Evolutionary conservation across 208 protist species (phyloP), one percentile per base, ranked within the genome.

Genomic region (Acanthamoeba castellanii): DNA sequence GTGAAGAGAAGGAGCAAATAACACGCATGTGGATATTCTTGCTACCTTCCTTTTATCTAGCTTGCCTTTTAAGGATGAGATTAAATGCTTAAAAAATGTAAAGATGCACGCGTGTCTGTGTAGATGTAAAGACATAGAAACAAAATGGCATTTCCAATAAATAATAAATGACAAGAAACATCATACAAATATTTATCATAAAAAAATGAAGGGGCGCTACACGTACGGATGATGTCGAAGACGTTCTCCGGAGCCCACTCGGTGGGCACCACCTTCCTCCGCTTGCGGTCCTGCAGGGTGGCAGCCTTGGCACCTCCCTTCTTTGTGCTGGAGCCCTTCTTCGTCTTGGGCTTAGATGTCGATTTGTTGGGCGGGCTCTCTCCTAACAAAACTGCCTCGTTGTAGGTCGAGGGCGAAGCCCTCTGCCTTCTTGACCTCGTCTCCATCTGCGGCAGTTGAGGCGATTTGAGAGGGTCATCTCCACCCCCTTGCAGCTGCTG

Each of bases 161-260:
- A 89, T 8, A 14, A 42, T 27, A 74, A 74, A n/a, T 76, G 30
- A 42, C 52, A 2, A 70, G 55, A 59, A 90, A 27, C 34, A 34
- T 61, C 11, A 66, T 89, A 64, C 5, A 66, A 47, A 89, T 9
- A 89, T 32, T 37, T 70, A 47, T 7, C 57, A 89, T 89, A 57
- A 66, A 70, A 32, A 70, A 70, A 45, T 32, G 70, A 45, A 90
- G 42, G 27, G 45, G 85, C 3, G 14, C 9, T 18, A 37, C 3
- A 68, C 85, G 59, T 74, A 92, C 85, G 85, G 22, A 92, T 92
- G 37, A 92, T 74, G 42, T 92, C 85, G n/a, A 92, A 92, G 18
- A 92, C 85, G 85, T 92, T 92, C 85, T 92, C 85, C 20, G 85
- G 59, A 30, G 55, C 85, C 85, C 85, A 92, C 85, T 92, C 85